A percentile compares a stretch with the other conserved stretches of the same genome.
These are phyloP conservation scores for Pseudognaphalium luteoalbum DNA, from an alignment of 129 eudicot species.

Conservation along the genomic window DNA sequence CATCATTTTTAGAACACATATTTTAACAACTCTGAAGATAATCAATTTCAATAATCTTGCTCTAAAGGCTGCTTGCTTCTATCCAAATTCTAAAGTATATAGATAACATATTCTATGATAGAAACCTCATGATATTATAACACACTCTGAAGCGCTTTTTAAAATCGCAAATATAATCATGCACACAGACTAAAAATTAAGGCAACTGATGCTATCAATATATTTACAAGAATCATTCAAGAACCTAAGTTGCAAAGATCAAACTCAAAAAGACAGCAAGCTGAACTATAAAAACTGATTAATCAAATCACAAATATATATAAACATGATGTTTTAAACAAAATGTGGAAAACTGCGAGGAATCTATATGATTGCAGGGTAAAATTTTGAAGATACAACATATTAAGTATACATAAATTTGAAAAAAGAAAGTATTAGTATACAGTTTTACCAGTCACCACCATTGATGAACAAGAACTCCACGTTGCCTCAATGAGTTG, in stretches of 20 bases:
- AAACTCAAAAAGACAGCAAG: background rate
- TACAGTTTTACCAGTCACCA: conserved; percentile 49
- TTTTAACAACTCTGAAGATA: background rate
- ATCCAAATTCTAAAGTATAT: background rate
- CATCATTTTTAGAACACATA: background rate
- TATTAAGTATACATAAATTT: conserved; percentile 1
- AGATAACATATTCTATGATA: background rate
- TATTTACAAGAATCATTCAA: background rate
- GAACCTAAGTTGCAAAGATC: background rate
- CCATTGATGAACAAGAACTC: conserved; percentile 99
- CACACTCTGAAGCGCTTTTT: background rate
- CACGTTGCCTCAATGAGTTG: conserved; percentile 71
- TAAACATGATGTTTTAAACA: conserved; percentile 16
- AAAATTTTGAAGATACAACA: conserved; percentile 18
- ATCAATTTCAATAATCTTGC: background rate
- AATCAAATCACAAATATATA: background rate
- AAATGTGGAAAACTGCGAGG: conserved; percentile 3
- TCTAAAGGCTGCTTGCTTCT: background rate
- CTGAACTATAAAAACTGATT: background rate
- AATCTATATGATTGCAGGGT: conserved; percentile 14
- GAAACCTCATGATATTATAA: background rate
- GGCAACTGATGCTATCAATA: background rate
- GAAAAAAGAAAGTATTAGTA: conserved; percentile 17
- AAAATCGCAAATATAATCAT: background rate
- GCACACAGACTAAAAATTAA: background rate